Conservation (phyloP, 2,329 filamentous ascomycete species). For the Sclerotinia minor region DNA sequence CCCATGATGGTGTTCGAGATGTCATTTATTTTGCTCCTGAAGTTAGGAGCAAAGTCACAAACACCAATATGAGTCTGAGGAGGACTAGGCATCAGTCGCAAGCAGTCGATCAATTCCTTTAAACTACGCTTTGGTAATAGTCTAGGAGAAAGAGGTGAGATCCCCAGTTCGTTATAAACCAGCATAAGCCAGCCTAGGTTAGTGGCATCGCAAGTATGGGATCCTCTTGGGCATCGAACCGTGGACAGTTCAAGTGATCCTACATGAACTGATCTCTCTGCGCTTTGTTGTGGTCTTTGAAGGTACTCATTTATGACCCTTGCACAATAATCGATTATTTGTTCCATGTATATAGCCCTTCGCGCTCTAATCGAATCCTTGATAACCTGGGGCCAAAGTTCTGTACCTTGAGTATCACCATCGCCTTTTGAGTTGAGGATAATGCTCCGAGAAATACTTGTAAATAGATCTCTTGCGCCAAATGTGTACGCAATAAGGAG, state of each 20-base stretch:
- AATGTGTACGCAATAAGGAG: constrained; percentile 56
- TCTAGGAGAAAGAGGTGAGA: constrained; percentile 44
- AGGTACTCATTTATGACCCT: constrained; percentile 51
- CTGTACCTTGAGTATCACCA: constrained; percentile 46
- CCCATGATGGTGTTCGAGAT: constrained; percentile 54
- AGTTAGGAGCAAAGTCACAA: constrained; percentile 52
- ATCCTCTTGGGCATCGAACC: constrained; percentile 51
- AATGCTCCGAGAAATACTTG: constrained; percentile 51
- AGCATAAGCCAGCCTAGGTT: constrained; percentile 57
- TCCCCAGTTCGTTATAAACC: constrained; percentile 50
- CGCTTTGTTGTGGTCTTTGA: constrained; percentile 31
- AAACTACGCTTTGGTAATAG: constrained; percentile 45
- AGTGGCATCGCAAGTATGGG: constrained; percentile 52
- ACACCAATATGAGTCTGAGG: constrained; percentile 47
- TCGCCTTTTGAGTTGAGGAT: constrained; percentile 49
- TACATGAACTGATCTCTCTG: constrained; percentile 29
- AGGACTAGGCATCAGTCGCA: constrained; percentile 49
- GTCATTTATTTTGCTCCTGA: constrained; percentile 51
- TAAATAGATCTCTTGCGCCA: constrained; percentile 51
- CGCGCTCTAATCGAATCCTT: constrained; percentile 52
- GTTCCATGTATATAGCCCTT: constrained; percentile 52
- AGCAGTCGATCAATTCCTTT: constrained; percentile 48
- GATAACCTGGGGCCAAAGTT: constrained; percentile 49
- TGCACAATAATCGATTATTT: constrained; percentile 51
- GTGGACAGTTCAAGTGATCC: constrained; percentile 43